These are phyloP conservation scores for Elsinoe australis DNA, from an alignment of 2,329 filamentous ascomycete species.

Conservation along the genomic window DNA sequence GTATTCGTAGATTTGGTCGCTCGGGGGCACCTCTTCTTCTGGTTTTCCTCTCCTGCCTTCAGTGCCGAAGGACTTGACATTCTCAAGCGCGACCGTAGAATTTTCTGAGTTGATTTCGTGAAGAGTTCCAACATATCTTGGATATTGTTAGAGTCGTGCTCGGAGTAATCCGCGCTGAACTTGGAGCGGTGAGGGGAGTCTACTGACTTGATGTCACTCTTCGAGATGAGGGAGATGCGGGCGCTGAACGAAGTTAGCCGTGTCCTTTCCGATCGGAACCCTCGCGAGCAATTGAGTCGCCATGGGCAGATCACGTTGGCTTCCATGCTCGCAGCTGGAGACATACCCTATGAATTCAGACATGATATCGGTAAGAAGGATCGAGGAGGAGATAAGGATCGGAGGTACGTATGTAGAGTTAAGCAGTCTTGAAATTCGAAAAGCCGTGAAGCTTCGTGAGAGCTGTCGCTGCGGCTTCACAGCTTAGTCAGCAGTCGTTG, in stretches of 20 bases:
- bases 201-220: slow-evolving; percentile 88
- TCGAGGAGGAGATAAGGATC: slow-evolving; percentile 15
- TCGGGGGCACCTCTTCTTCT: slow-evolving; percentile 73
- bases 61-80: slow-evolving; percentile 89
- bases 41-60: slow-evolving; percentile 77
- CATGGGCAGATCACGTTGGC: neutral
- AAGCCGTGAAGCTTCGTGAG: slow-evolving; percentile 4
- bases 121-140: slow-evolving; percentile 86
- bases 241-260: slow-evolving; percentile 49
- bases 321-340: slow-evolving; percentile 34
- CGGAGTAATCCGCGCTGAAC: no score
- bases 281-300: slow-evolving; percentile 9
- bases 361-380: slow-evolving; percentile 35
- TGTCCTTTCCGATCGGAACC: slow-evolving; percentile 22
- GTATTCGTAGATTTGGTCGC: slow-evolving; percentile 90
- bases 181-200: slow-evolving; percentile 18
- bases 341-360: slow-evolving; percentile 55
- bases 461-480: neutral
- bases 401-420: no score
- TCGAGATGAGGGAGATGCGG: slow-evolving; percentile 92
- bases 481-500: slow-evolving; percentile 1
- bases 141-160: slow-evolving; percentile 12
- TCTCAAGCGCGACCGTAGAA: slow-evolving; percentile 92
- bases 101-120: slow-evolving; percentile 98
- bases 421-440: slow-evolving; percentile 5